Evolutionary conservation across 495 filamentous ascomycete species (phyloP), one percentile per base, ranked within the genome.

Genomic region (Venustampulla echinocandica): DNA sequence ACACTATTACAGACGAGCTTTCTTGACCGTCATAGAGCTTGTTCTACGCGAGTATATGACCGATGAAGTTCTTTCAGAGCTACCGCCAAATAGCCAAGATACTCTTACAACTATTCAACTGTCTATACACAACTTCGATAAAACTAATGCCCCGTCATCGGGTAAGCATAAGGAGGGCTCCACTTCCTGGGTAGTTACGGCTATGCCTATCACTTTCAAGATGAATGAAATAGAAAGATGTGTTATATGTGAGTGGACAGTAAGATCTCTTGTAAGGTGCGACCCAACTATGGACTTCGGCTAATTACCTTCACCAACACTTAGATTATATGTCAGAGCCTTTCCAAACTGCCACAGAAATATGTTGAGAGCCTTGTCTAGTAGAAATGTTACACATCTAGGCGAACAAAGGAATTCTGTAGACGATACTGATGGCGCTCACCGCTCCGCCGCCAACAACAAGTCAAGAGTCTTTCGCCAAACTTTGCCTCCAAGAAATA

Each of bases 381-480:
- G 34, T 30, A 39, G 32, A 46, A n/a, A 46, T 19, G 3, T 21
- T 17, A 46, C 30, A 2, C 32, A 46, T 21, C 52, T 57, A 36
- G 17, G 20, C 32, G 10, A 30, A 21, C 50, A 57, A 40, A 46
- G 33, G 18, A 57, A 57, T 32, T 54, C 46, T 25, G 27, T 54
- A 15, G 33, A 50, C 42, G 52, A 43, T 35, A 22, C 19, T n/a
- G 11, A 50, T 15, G 52, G 47, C 36, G 52, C 52, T 13, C 47
- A 35, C 14, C 32, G 46, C 46, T 21, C 25, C 9, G 18, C 19
- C 38, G 46, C n/a, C 44, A 17, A 17, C 18, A 37, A 17, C 44
- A 23, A 25, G 36, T 49, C 13, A 49, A 49, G 32, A 37, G 24
- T 10, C 27, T 37, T 14, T 20, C 18, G 36, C 35, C 46, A 10